Percentiles rank a stretch among this genome's conserved stretches.
Evolutionary conservation across 495 filamentous ascomycete genomes (phyloP).

Genomic region (Neurospora sp.): DNA sequence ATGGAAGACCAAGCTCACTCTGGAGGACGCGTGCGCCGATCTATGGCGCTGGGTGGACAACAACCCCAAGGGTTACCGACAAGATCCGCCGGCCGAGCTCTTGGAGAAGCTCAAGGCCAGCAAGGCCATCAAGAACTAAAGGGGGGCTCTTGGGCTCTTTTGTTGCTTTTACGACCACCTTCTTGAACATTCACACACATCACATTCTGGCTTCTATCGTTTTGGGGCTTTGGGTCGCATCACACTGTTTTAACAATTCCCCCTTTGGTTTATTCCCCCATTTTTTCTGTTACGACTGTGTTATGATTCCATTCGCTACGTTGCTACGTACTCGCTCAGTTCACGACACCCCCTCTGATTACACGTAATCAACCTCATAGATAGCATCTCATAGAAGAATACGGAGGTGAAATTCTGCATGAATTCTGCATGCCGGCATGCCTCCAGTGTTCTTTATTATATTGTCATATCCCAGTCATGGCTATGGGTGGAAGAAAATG

Average conservation of each 20-base stretch:
- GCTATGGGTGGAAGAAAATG: background rate
- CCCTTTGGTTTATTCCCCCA: background rate
- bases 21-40: constrained; percentile 89
- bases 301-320: background rate
- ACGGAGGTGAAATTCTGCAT: background rate
- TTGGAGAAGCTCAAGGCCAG: constrained; percentile 54
- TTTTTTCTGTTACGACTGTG: background rate
- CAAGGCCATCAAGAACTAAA: constrained; percentile 9
- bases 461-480: background rate
- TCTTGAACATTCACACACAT: background rate
- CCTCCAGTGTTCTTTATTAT: background rate
- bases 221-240: background rate
- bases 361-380: background rate
- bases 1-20: constrained; percentile 83
- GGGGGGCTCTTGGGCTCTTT: background rate
- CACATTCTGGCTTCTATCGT: background rate
- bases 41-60: constrained; percentile 93
- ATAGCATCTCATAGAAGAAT: constrained; percentile 1
- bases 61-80: constrained; percentile 90
- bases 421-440: background rate
- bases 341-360: background rate
- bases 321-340: background rate
- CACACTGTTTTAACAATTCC: background rate
- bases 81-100: constrained; percentile 76
- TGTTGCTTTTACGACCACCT: background rate